Evolutionary conservation across 2,329 filamentous ascomycete genomes (phyloP), one percentile per base, ranked within the genome.

Genomic region (Aspergillus carbonarius): DNA sequence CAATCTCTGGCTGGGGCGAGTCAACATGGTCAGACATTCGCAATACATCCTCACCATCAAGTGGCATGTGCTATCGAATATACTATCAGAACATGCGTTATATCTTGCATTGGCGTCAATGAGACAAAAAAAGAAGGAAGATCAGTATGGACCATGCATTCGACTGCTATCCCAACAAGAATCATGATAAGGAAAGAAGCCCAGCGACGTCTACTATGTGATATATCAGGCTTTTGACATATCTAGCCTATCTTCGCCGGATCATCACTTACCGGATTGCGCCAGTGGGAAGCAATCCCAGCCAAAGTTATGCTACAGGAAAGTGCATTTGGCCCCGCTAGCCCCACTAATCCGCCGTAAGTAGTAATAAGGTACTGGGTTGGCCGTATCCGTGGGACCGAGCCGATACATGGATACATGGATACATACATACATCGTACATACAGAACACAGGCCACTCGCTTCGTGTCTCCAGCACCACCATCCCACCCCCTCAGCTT

Each of bases 221-320:
- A 62, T 62, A 55, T 57, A 60, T 62, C 60, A 60, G 39, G 58
- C 42, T n/a, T 30, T 35, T 54, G 39, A 32, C 30, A 34, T 20
- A 49, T 18, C 32, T 18, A 44, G 20, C 12, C 17, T 53, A 46
- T 39, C 35, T 47, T 47, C 35, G 39, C 35, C 35, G 46, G 54
- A 48, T 52, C 52, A 30, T 37, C 46, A n/a, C n/a, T 48, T 48
- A 30, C 44, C 44, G 10, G 44, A 48, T 48, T 27, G 44, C 27
- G 44, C 44, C 25, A 32, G 44, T 40, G 37, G 37, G n/a, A 10
- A 40, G 37, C 37, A 20, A 40, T 40, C 37, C 18, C 15, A 18
- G 37, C n/a, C 13, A 5, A 12, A 47, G 23, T 47, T 30, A 4
- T n/a, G 23, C 18, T 25, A 23, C 13, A 6, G 20, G 40, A 20